These are phyloP conservation scores for Petunia axillaris DNA, from an alignment of 257 asterid species.

Conservation along the genomic window DNA sequence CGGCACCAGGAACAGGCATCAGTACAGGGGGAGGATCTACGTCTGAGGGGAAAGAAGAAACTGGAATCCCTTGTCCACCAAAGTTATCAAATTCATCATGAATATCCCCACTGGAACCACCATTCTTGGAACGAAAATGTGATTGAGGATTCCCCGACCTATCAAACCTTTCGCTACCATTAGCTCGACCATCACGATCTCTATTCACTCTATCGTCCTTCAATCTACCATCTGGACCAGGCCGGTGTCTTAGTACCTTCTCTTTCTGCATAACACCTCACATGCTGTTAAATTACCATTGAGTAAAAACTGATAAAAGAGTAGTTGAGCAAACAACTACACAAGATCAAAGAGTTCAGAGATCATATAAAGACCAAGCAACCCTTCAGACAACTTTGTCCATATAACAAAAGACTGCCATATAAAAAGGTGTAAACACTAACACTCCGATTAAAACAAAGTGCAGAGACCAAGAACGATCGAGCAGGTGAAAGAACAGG, in stretches of 20 bases:
- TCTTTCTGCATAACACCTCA: conserved; percentile 60
- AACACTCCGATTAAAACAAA: neutral
- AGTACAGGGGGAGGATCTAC: conserved; percentile 82
- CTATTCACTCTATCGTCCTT: conserved; percentile 82
- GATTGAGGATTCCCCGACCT: conserved; percentile 67
- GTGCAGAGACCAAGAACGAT: no score
- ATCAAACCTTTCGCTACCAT: conserved; percentile 69
- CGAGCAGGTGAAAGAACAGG: no score
- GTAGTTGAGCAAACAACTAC: neutral
- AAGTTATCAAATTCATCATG: conserved; percentile 82
- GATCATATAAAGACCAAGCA: neutral
- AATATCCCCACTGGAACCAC: conserved; percentile 61
- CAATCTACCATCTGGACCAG: conserved; percentile 65
- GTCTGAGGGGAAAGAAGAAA: conserved; percentile 77
- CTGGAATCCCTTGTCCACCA: conserved; percentile 80
- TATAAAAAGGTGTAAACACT: no score
- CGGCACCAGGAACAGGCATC: conserved; percentile 99
- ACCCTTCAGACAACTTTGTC: neutral
- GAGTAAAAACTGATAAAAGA: neutral
- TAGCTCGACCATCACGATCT: conserved; percentile 69
- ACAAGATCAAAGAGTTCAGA: neutral
- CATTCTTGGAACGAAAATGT: conserved; percentile 59
- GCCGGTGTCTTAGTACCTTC: conserved; percentile 69
- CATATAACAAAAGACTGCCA: neutral
- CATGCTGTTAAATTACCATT: neutral